A percentile compares a stretch with the other conserved stretches of the same genome.
These are phyloP conservation scores for Penicillium sp. DNA, from an alignment of 2,329 filamentous ascomycete genomes.

Conservation along the genomic window DNA sequence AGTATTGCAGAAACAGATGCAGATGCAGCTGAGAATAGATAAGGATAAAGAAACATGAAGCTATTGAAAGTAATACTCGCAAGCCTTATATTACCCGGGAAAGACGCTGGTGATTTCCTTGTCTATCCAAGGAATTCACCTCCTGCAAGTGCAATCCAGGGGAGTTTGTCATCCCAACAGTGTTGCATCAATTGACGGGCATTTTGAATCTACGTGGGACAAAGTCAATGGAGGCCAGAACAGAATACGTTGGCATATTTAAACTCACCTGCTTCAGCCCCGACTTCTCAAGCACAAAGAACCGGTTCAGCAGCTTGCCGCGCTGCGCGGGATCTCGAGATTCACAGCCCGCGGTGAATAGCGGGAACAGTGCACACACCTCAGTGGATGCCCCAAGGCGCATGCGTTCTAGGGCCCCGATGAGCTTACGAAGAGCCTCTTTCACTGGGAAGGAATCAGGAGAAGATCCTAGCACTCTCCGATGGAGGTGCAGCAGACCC, in stretches of 20 bases:
- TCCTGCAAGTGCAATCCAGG: conserved; percentile 40
- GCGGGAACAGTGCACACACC: conserved; percentile 72
- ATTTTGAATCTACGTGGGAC: conserved; percentile 34
- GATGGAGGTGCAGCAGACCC: conserved; percentile 70
- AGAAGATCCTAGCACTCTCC: conserved; percentile 66
- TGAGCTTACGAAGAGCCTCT: conserved; percentile 60
- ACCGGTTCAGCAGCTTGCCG: conserved; percentile 61
- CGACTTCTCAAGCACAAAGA: conserved; percentile 66
- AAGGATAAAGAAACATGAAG: not conserved
- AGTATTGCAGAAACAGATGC: not conserved
- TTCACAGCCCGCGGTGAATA: conserved; percentile 81
- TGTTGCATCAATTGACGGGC: conserved; percentile 42
- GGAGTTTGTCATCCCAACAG: conserved; percentile 38
- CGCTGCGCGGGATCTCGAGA: conserved; percentile 57
- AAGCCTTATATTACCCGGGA: not conserved
- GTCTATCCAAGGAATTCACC: conserved; percentile 41
- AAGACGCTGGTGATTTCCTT: not conserved
- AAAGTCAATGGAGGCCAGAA: not conserved
- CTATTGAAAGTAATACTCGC: not conserved
- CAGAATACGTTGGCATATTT: not conserved
- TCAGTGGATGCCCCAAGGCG: conserved; percentile 68
- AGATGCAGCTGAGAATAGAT: too few species aligned
- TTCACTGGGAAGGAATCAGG: conserved; percentile 61
- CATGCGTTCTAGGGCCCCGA: conserved; percentile 61
- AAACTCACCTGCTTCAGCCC: conserved; percentile 70